Conservation (phyloP, 768 basidiomycete genomes). For the Coprinopsis sp. region DNA sequence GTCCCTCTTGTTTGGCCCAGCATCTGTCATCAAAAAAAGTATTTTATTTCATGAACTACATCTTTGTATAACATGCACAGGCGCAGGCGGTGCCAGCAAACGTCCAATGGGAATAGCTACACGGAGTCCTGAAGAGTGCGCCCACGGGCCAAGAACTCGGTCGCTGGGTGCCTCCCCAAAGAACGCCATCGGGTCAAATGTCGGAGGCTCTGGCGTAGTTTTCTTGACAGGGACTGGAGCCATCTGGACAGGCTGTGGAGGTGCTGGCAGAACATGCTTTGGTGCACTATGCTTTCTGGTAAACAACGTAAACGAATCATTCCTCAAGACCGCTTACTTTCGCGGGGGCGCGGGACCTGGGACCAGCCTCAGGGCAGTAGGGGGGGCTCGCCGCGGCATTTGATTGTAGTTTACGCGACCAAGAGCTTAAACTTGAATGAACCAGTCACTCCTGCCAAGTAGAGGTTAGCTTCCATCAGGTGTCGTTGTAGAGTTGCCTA, state of each 20-base stretch:
- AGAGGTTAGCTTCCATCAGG: too few relatives aligned
- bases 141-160: constrained; percentile 51
- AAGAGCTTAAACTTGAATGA: constrained; percentile 4
- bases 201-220: not conserved
- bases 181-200: constrained; percentile 6
- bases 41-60: constrained; percentile 1
- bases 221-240: constrained; percentile 10
- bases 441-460: too few relatives aligned
- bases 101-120: constrained; percentile 42
- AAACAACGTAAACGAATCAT: not conserved
- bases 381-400: constrained; percentile 69
- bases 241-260: constrained; percentile 49
- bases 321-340: constrained; percentile 25
- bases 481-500: too few relatives aligned
- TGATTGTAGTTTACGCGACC: constrained; percentile 3
- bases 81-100: constrained; percentile 42
- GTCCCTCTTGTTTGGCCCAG: constrained; percentile 31
- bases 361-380: constrained; percentile 57
- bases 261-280: constrained; percentile 63
- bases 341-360: constrained; percentile 61
- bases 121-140: constrained; percentile 44
- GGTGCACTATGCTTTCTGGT: constrained; percentile 33
- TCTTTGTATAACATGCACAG: constrained; percentile 27
- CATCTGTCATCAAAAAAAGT: constrained; percentile 13
- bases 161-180: constrained; percentile 11